These are phyloP conservation scores for Tolypocladium capitatum DNA, from an alignment of 2,329 filamentous ascomycete species.

Conservation along the genomic window DNA sequence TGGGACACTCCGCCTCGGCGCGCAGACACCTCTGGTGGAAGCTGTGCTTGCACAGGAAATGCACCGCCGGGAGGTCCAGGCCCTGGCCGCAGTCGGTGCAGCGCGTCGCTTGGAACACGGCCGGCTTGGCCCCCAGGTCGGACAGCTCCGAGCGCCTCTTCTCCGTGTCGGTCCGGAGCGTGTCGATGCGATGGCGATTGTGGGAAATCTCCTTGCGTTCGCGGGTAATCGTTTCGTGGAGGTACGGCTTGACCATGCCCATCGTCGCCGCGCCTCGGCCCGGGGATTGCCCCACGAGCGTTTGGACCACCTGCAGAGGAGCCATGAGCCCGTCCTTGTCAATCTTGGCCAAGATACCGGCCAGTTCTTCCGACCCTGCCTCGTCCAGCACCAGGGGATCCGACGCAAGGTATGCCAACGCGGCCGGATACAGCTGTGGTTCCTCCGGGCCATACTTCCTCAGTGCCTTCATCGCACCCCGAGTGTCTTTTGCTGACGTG, in stretches of 20 bases:
- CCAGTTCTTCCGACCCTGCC: slow-evolving; percentile 69
- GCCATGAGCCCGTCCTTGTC: slow-evolving; percentile 88
- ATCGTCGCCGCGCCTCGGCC: slow-evolving; percentile 67
- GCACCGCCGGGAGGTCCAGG: slow-evolving; percentile 79
- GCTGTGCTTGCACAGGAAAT: slow-evolving; percentile 93
- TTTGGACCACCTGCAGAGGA: slow-evolving; percentile 91
- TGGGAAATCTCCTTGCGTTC: slow-evolving; percentile 73
- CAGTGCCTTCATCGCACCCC: slow-evolving; percentile 77
- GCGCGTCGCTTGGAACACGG: slow-evolving; percentile 79
- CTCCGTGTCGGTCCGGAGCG: slow-evolving; percentile 73
- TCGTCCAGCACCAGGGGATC: slow-evolving; percentile 70
- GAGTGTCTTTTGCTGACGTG: slow-evolving; percentile 81
- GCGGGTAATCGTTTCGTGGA: slow-evolving; percentile 75
- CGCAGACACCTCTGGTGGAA: slow-evolving; percentile 85
- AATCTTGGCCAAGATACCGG: slow-evolving; percentile 69
- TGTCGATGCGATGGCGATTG: slow-evolving; percentile 70
- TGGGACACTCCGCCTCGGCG: slow-evolving; percentile 62
- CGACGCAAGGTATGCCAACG: slow-evolving; percentile 85
- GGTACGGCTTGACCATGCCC: slow-evolving; percentile 92
- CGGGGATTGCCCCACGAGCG: slow-evolving; percentile 51
- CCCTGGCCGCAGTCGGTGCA: slow-evolving; percentile 69
- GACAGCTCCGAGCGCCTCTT: slow-evolving; percentile 66
- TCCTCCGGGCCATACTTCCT: slow-evolving; percentile 86
- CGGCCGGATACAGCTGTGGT: slow-evolving; percentile 82
- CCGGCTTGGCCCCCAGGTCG: slow-evolving; percentile 65